Evolutionary conservation across 768 basidiomycete species (phyloP).

Genomic region (Termitomyces sp.): DNA sequence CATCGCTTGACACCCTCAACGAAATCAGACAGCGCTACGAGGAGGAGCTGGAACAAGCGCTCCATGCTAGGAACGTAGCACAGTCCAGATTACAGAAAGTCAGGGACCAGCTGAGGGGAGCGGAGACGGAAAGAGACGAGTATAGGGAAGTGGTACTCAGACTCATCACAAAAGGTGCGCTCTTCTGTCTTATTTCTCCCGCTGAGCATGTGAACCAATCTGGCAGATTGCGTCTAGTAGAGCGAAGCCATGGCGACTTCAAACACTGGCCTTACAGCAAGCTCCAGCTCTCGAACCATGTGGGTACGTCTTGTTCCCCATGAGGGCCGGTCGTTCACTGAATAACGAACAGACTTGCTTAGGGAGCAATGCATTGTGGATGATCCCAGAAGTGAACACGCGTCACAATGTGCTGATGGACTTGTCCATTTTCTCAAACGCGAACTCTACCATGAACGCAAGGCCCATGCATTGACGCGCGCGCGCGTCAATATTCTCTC

Average conservation of each 20-base stretch:
- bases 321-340: not conserved
- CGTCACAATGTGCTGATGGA: slow-evolving; percentile 9
- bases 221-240: slow-evolving; percentile 19
- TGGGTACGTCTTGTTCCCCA: slow-evolving; percentile 29
- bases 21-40: slow-evolving; percentile 2
- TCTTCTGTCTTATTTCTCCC: not conserved
- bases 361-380: not conserved
- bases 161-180: slow-evolving; percentile 50
- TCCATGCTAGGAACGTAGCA: not conserved
- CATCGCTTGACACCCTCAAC: slow-evolving; percentile 18
- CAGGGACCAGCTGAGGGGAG: slow-evolving; percentile 2
- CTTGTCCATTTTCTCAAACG: slow-evolving; percentile 34
- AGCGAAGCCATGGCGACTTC: slow-evolving; percentile 38
- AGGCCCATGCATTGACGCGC: slow-evolving; percentile 32
- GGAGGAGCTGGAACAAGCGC: slow-evolving; percentile 13
- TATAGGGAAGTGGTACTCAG: slow-evolving; percentile 42
- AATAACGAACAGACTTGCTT: not conserved
- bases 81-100: slow-evolving; percentile 7
- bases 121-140: slow-evolving; percentile 43
- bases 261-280: slow-evolving; percentile 42
- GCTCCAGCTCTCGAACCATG: slow-evolving; percentile 33
- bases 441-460: slow-evolving; percentile 38
- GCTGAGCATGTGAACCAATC: not conserved
- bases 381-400: not conserved
- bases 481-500: slow-evolving; percentile 38